A percentile compares a stretch with the other conserved stretches of the same genome.
These are phyloP conservation scores for Trichophyton benhamiae DNA, from an alignment of 2,329 filamentous ascomycete species.

Conservation along the genomic window DNA sequence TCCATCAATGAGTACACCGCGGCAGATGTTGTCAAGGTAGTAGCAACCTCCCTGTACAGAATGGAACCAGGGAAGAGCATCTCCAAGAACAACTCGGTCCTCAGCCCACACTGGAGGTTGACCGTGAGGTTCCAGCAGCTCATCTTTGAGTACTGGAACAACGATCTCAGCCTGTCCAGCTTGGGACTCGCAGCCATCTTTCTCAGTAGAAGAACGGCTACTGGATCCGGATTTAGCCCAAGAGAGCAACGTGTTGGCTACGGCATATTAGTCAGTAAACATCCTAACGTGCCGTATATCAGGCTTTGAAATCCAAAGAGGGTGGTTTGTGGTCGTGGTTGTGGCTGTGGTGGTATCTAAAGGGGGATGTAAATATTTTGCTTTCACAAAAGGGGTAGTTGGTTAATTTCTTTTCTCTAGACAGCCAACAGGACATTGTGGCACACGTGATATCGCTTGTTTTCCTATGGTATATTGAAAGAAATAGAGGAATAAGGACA, in stretches of 20 bases:
- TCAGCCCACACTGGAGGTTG: conserved; percentile 46
- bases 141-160: background rate
- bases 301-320: too few relatives aligned
- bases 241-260: background rate
- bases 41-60: conserved; percentile 51
- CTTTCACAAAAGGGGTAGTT: background rate
- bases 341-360: background rate
- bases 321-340: background rate
- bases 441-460: background rate
- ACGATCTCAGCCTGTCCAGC: background rate
- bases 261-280: background rate
- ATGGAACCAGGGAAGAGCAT: conserved; percentile 51
- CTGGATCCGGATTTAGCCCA: conserved; percentile 1
- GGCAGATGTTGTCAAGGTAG: conserved; percentile 36
- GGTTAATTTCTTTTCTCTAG: background rate
- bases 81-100: conserved; percentile 48
- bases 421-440: background rate
- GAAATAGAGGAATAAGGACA: background rate
- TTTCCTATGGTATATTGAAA: background rate
- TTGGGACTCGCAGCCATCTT: background rate
- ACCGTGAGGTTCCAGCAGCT: conserved; percentile 14
- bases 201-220: background rate
- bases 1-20: conserved; percentile 49
- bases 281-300: background rate
- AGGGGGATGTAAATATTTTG: background rate